These are phyloP conservation scores for Cenchrus americanus DNA, from an alignment of 176 grass and related monocot genomes.

Conservation along the genomic window DNA sequence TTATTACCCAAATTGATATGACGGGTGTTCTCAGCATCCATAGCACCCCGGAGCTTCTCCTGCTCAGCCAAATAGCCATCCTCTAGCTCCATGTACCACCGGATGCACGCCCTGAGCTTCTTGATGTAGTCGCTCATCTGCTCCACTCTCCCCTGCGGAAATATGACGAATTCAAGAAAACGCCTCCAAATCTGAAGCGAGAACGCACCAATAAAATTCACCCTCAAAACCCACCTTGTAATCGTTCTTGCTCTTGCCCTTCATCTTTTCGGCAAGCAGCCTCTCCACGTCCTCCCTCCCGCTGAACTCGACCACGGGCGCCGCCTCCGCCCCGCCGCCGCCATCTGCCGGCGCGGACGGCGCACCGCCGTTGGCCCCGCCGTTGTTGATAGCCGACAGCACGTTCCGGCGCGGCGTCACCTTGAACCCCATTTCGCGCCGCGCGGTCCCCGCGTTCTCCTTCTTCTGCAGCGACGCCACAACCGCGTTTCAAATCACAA, in stretches of 20 bases:
- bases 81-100: slow-evolving; percentile 69
- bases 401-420: slow-evolving; percentile 52
- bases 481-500: not conserved
- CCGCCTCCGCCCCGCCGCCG: not conserved
- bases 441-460: slow-evolving; percentile 67
- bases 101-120: slow-evolving; percentile 73
- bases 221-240: slow-evolving; percentile 61
- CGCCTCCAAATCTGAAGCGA: not conserved
- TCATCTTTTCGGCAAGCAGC: slow-evolving; percentile 91
- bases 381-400: slow-evolving; percentile 65
- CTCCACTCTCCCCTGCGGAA: slow-evolving; percentile 68
- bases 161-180: not conserved
- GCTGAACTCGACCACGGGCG: slow-evolving; percentile 53
- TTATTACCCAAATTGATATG: slow-evolving; percentile 83
- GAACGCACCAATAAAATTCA: not conserved
- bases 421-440: slow-evolving; percentile 49
- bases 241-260: slow-evolving; percentile 80
- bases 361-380: slow-evolving; percentile 30
- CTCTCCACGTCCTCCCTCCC: slow-evolving; percentile 86
- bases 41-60: slow-evolving; percentile 57
- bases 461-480: slow-evolving; percentile 49
- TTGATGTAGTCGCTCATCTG: slow-evolving; percentile 92
- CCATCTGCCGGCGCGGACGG: not conserved
- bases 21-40: slow-evolving; percentile 56
- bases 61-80: slow-evolving; percentile 73